Conservation (phyloP, 441 rosid species). For the Eutrema salsugineum region DNA sequence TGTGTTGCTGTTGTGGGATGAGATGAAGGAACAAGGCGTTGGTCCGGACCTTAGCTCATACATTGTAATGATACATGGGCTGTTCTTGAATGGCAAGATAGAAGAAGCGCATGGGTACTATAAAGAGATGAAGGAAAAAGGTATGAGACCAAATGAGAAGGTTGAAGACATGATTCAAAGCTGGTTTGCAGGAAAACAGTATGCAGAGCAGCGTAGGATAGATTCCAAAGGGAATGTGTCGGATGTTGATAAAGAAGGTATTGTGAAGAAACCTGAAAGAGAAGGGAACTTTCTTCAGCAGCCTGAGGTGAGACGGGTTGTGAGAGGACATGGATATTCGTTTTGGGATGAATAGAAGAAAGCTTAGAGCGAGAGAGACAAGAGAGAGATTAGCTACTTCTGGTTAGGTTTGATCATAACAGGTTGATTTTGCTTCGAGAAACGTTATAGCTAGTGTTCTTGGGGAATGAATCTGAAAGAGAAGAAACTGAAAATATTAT, state of each 20-base stretch:
- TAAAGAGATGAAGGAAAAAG: conserved; percentile 76
- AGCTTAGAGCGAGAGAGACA: neutral
- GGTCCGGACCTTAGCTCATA: conserved; percentile 79
- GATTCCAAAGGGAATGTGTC: conserved; percentile 25
- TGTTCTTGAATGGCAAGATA: conserved; percentile 80
- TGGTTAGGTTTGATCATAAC: neutral
- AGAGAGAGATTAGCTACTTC: neutral
- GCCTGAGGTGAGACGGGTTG: conserved; percentile 66
- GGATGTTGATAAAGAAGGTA: conserved; percentile 18
- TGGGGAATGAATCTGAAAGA: neutral
- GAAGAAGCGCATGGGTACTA: conserved; percentile 74
- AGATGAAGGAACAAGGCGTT: conserved; percentile 62
- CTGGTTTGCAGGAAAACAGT: conserved; percentile 65
- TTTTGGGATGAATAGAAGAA: conserved; percentile 48
- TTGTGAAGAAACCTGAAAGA: conserved; percentile 30
- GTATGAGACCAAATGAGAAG: conserved; percentile 59
- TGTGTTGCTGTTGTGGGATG: conserved; percentile 68
- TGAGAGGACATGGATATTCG: conserved; percentile 67
- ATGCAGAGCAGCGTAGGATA: conserved; percentile 35
- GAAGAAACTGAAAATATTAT: neutral
- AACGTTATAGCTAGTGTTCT: neutral
- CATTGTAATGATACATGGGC: conserved; percentile 83
- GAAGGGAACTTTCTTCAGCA: conserved; percentile 47
- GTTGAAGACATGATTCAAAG: conserved; percentile 69
- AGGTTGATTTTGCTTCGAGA: neutral